Conservation (phyloP, 2,329 filamentous ascomycete species). For the Hypomyces perniciosus region DNA sequence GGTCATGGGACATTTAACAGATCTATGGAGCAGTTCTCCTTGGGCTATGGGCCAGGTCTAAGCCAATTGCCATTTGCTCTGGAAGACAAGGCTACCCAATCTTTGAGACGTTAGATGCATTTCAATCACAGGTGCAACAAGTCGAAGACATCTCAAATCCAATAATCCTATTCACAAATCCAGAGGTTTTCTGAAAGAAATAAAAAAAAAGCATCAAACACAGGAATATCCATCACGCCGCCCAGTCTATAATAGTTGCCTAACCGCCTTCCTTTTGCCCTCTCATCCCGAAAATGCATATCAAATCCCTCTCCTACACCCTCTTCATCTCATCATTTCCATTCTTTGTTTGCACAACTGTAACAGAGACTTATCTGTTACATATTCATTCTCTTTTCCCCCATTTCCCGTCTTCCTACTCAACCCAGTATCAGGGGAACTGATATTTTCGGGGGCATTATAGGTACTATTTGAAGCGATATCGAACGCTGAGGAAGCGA, state of each 20-base stretch:
- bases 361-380: not conserved
- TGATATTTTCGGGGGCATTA: not conserved
- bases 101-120: not conserved
- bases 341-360: too few relatives aligned
- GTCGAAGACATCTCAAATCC: not conserved
- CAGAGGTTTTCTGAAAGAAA: not conserved
- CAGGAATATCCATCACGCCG: not conserved
- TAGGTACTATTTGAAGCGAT: conserved; percentile 89
- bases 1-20: too few relatives aligned
- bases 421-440: not conserved
- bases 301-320: too few relatives aligned
- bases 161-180: not conserved
- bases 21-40: too few relatives aligned
- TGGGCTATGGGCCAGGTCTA: too few relatives aligned
- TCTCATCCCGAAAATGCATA: too few relatives aligned
- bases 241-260: not conserved
- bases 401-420: not conserved
- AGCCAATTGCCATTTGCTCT: too few relatives aligned
- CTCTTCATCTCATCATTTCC: too few relatives aligned
- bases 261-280: not conserved
- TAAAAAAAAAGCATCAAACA: not conserved
- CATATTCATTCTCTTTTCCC: not conserved
- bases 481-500: conserved; percentile 75
- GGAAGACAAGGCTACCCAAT: too few relatives aligned
- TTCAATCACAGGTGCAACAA: not conserved